These are phyloP conservation scores for Fusarium clavum DNA, from an alignment of 2,329 filamentous ascomycete species.

Conservation along the genomic window DNA sequence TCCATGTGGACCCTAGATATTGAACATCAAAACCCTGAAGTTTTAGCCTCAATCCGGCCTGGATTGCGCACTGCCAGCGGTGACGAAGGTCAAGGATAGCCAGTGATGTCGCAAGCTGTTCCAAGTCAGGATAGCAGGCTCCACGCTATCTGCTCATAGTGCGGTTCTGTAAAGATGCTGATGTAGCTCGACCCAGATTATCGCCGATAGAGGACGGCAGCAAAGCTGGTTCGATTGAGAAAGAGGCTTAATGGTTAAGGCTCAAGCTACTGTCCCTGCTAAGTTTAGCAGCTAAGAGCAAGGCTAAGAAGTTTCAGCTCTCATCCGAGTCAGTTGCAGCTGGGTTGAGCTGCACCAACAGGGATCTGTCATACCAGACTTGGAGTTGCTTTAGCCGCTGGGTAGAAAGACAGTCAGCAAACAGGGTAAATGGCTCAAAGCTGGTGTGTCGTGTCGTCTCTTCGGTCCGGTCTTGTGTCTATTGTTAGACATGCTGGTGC, in stretches of 20 bases:
- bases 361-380: slow-evolving; percentile 41
- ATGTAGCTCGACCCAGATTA: slow-evolving; percentile 17
- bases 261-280: slow-evolving; percentile 5
- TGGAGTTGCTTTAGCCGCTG: slow-evolving; percentile 36
- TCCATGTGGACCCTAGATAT: slow-evolving; percentile 17
- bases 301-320: slow-evolving; percentile 42
- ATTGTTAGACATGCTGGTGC: slow-evolving; percentile 18
- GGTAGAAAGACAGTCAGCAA: slow-evolving; percentile 13
- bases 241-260: slow-evolving; percentile 28
- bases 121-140: slow-evolving; percentile 39
- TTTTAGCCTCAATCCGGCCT: slow-evolving; percentile 25
- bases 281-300: slow-evolving; percentile 21
- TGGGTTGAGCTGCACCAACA: slow-evolving; percentile 26
- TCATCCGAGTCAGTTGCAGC: slow-evolving; percentile 27
- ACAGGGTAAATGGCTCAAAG: slow-evolving; percentile 31
- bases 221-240: slow-evolving; percentile 15
- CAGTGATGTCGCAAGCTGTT: slow-evolving; percentile 38
- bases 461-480: slow-evolving; percentile 25
- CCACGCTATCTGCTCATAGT: slow-evolving; percentile 42
- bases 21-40: slow-evolving; percentile 21
- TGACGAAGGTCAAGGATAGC: slow-evolving; percentile 33
- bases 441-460: slow-evolving; percentile 14
- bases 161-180: slow-evolving; percentile 15
- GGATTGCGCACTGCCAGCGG: slow-evolving; percentile 27
- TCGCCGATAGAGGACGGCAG: not conserved